Percentiles rank a stretch among this genome's conserved stretches.
These are phyloP conservation scores for Oenanthe javanica DNA, from an alignment of 140 eudicot genomes.

Conservation along the genomic window DNA sequence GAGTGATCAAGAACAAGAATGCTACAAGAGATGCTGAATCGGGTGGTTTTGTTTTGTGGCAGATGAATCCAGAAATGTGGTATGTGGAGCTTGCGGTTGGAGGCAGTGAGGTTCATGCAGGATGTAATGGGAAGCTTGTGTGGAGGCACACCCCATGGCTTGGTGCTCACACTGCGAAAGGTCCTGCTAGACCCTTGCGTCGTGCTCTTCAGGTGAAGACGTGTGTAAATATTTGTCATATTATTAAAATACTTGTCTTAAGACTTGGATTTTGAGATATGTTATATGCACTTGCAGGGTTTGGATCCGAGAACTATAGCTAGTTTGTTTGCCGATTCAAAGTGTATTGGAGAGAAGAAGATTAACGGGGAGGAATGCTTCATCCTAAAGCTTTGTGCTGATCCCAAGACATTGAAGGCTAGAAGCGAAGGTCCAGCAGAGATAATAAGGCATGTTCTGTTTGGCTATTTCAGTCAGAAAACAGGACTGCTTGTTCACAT, in stretches of 20 bases:
- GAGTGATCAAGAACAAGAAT: constrained; percentile 60
- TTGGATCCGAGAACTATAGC: constrained; percentile 90
- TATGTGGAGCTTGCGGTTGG: constrained; percentile 93
- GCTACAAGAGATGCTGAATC: constrained; percentile 54
- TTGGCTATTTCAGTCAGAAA: constrained; percentile 83
- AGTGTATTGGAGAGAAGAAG: constrained; percentile 80
- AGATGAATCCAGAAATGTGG: constrained; percentile 98
- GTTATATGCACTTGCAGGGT: constrained; percentile 42
- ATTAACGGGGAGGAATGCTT: constrained; percentile 85
- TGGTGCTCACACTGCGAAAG: constrained; percentile 97
- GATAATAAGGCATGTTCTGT: constrained; percentile 72
- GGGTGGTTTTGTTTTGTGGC: constrained; percentile 97
- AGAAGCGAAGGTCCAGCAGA: constrained; percentile 94
- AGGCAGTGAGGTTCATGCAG: constrained; percentile 92
- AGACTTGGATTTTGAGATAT: background rate
- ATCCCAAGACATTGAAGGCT: constrained; percentile 62
- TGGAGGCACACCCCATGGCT: constrained; percentile 99
- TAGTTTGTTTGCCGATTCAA: constrained; percentile 66
- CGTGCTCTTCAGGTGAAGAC: constrained; percentile 89
- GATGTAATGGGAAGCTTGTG: constrained; percentile 87
- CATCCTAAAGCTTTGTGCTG: constrained; percentile 67
- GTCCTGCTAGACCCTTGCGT: constrained; percentile 85
- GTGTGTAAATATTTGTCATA: background rate
- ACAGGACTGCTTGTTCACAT: constrained; percentile 73
- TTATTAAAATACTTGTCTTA: background rate